Conservation (phyloP, 768 basidiomycete species). For the Mycena galopus region DNA sequence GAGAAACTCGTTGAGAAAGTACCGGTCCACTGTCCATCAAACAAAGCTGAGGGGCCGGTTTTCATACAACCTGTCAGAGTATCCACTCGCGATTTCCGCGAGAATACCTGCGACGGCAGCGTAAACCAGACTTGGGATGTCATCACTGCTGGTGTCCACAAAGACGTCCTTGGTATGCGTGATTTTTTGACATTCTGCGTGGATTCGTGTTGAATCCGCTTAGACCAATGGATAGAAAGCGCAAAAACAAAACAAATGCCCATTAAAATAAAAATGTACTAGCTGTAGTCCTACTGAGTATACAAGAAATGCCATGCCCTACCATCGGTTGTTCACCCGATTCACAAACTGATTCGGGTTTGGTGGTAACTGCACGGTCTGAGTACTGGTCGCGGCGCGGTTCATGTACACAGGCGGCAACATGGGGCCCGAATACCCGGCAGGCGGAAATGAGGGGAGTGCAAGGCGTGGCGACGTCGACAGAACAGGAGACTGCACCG, state of each 20-base stretch:
- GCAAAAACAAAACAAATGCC: no score
- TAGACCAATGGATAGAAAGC: no score
- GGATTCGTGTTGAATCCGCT: no score
- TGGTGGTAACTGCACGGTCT: conserved; percentile 15
- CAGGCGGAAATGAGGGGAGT: conserved; percentile 4
- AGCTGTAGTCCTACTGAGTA: neutral
- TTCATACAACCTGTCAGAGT: no score
- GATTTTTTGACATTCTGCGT: no score
- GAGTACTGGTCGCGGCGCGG: conserved; percentile 2
- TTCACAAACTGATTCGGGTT: conserved; percentile 24
- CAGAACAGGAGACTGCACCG: conserved; percentile 6
- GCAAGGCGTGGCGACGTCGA: conserved; percentile 17
- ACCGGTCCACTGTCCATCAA: no score
- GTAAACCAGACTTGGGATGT: conserved; percentile 41
- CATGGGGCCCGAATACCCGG: conserved; percentile 16
- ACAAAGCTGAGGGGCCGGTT: no score
- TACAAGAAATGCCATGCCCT: neutral
- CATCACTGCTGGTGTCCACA: conserved; percentile 38
- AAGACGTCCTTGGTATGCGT: conserved; percentile 25
- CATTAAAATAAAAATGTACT: neutral
- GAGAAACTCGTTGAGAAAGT: no score
- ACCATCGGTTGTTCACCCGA: conserved; percentile 30
- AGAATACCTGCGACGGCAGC: conserved; percentile 40
- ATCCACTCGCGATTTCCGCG: conserved; percentile 42
- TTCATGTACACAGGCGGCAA: conserved; percentile 21